A percentile compares a stretch with the other conserved stretches of the same genome.
Evolutionary conservation across 176 grass and related monocot species (phyloP).

Genomic region (Zea luxurians): DNA sequence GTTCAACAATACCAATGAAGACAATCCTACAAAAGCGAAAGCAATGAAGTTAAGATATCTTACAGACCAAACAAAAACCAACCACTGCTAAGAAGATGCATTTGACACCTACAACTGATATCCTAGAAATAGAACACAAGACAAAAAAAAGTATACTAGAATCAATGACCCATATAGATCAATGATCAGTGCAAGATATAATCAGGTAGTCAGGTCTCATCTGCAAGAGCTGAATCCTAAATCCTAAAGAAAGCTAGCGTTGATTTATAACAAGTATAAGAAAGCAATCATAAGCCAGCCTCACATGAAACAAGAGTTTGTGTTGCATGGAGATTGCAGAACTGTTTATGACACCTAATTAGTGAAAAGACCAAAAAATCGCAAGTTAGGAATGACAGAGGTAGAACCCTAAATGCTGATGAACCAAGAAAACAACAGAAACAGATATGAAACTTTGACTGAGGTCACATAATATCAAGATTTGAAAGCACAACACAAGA

Average conservation of each 20-base stretch:
- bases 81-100: background rate
- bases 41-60: slow-evolving; percentile 9
- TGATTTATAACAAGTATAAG: background rate
- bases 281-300: background rate
- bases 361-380: background rate
- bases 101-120: background rate
- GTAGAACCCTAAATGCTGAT: background rate
- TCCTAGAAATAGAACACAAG: background rate
- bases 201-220: background rate
- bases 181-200: background rate
- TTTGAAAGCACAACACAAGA: background rate
- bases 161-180: background rate
- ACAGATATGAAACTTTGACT: background rate
- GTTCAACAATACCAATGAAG: slow-evolving; percentile 69
- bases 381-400: background rate
- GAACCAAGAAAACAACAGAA: slow-evolving; percentile 13
- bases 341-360: background rate
- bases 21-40: slow-evolving; percentile 55
- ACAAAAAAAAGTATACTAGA: slow-evolving; percentile 4
- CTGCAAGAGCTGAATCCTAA: background rate
- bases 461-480: background rate
- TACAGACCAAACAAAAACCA: slow-evolving; percentile 7
- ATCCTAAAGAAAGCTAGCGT: background rate
- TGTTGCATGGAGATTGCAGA: background rate
- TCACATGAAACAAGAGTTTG: background rate